A percentile compares a stretch with the other conserved stretches of the same genome.
phyloP scores from a whole-genome alignment of 73 alveolate genomes.

The Paraurostyla sp. region DNA sequence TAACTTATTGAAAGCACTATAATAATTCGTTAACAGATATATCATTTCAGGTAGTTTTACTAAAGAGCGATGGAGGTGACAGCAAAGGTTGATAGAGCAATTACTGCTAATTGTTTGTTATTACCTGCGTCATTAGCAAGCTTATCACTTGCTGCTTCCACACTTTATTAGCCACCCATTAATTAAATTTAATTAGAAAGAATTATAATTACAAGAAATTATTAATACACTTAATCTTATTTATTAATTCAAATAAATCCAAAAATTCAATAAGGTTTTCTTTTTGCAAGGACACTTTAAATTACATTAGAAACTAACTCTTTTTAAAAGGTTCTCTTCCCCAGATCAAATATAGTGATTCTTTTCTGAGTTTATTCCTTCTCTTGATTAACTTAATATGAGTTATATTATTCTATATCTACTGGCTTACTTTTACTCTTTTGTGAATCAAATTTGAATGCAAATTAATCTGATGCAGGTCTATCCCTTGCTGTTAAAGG shows the following conservation, averaged over 20 bases:
- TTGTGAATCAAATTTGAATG: background rate
- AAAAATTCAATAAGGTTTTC: background rate
- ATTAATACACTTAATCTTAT: background rate
- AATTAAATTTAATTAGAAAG: background rate
- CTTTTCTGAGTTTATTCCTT: background rate
- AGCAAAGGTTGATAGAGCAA: slow-evolving; percentile 34
- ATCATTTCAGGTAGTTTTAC: no score
- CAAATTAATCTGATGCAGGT: background rate
- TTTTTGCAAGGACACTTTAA: background rate
- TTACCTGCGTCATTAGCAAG: background rate
- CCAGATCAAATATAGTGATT: background rate
- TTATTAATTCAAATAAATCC: background rate
- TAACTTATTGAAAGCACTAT: background rate
- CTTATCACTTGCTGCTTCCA: background rate
- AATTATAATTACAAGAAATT: background rate
- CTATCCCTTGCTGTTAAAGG: no score
- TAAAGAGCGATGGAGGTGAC: background rate
- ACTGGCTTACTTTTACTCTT: background rate
- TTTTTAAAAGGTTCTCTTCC: background rate
- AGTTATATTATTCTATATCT: background rate
- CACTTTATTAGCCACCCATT: slow-evolving; percentile 31
- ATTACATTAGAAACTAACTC: background rate
- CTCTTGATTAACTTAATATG: background rate
- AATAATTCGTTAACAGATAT: no score
- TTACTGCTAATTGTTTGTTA: background rate